Base-by-base conservation (phyloP, 495 filamentous ascomycete species). In the Pyrenopolyporus hunteri region DNA sequence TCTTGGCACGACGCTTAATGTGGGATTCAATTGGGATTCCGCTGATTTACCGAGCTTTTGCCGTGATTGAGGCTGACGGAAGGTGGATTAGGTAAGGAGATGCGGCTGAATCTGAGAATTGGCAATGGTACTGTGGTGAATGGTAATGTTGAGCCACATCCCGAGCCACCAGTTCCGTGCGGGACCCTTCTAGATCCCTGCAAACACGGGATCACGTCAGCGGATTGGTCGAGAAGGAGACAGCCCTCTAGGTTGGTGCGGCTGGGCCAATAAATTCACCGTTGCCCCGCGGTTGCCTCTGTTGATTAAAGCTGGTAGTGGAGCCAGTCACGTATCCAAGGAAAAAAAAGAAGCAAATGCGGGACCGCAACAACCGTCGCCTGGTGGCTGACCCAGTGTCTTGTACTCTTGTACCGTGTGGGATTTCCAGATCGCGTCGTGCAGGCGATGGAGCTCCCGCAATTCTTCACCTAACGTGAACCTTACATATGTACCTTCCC, bases 241-340 rank as follows among this genome's bases (percentile, higher is more conserved):
- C n/a, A 54, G 35, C 55, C 56, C 56, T 50, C 60, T 37, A 13
- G 25, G 37, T 14, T 28, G 55, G 19, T 28, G 32, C 29, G 22
- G 48, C 26, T 36, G 8, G 31, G 32, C 78, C 79, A 81, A 81
- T 80, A 52, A 70, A 55, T 51, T 14, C 0, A 7, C 47, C 68
- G 77, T 81, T 81, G 78, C 78, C 66, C 70, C 63, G 74, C 69
- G 50, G 78, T 81, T 78, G 76, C 73, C 62, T 57, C 58, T 80
- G 78, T 80, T 80, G 75, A 76, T 52, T 46, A 17, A 68, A 67
- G 64, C 64, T 51, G 57, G 61, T 29, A 35, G 67, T 60, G 61
- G 65, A 25, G 33, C 44, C n/a, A 37, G 57, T 66, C 56, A 60
- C 51, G 63, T 43, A 52, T 57, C 31, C 33, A 33, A 28, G 53